Base-by-base conservation (phyloP, 148 eudicot genomes). In the Chenopodium suecicum region DNA sequence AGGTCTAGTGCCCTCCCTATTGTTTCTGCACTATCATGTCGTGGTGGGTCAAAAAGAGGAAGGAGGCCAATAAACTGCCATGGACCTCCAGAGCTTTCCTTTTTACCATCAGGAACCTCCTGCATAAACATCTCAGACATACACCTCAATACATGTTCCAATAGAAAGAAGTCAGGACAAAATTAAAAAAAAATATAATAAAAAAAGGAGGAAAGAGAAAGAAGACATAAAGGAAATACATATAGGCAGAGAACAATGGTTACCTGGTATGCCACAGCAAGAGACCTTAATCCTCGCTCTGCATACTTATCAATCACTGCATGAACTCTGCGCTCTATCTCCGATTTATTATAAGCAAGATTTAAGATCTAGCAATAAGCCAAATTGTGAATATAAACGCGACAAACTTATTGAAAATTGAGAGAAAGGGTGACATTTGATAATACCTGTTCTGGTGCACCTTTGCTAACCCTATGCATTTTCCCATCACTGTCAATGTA, bases 241-340 rank as follows among this genome's bases (percentile, higher is more conserved):
- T 13, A 4, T 16, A 29, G 11, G 60, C 32, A 31, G 29, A 50
- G 9, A 56, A 32, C 27, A 71, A n/a, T 20, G 14, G 52, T 23
- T 81, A 88, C 90, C 89, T 90, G 92, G 73, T 85, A 86, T 75
- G 90, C 90, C 66, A 90, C 90, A 65, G 90, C 92, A 83, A 88
- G 90, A 19, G 91, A 90, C 64, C 92, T 78, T 72, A 90, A 66
- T 7, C 92, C 92, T 77, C 92, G 81, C 74, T 88, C 92, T 1
- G 92, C 92, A 80, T 79, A 90, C 78, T 88, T 90, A 83, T 85
- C 90, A 62, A 90, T 88, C n/a, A 90, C 87, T 2, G 72, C 74
- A 75, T 85, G 92, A 73, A 90, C 91, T 87, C 87, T 86, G 52
- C 82, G 76, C 81, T 90, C 89, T 32, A 88, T 82, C 70, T 85